A percentile compares a stretch with the other conserved stretches of the same genome.
Conservation (phyloP, 1,139 yeast genomes). For the Candida sanyaensis region DNA sequence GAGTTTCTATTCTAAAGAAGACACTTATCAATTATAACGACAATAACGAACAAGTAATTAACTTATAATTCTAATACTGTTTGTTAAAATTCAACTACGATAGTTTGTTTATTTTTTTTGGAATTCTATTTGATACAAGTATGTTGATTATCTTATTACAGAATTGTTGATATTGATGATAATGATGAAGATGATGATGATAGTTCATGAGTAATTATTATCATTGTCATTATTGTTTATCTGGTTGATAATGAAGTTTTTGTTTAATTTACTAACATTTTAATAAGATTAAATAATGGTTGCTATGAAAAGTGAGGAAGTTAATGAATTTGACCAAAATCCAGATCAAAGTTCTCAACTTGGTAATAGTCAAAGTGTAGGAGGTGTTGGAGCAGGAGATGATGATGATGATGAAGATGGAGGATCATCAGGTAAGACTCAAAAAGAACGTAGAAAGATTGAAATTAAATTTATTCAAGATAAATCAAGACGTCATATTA, state of each 20-base stretch:
- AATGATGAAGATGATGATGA: too few species aligned
- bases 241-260: not conserved
- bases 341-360: slow-evolving; percentile 10
- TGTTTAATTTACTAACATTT: not conserved
- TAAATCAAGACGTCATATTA: slow-evolving; percentile 95
- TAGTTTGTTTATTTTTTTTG: too few species aligned
- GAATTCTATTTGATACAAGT: too few species aligned
- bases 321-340: slow-evolving; percentile 28
- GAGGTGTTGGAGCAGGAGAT: slow-evolving; percentile 25
- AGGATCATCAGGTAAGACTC: slow-evolving; percentile 53
- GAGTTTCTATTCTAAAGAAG: too few species aligned
- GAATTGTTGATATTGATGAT: too few species aligned
- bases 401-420: slow-evolving; percentile 76
- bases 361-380: slow-evolving; percentile 5
- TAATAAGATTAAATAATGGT: not conserved
- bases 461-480: slow-evolving; percentile 97
- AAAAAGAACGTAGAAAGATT: slow-evolving; percentile 90
- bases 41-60: not conserved
- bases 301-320: slow-evolving; percentile 36
- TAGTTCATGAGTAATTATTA: too few species aligned
- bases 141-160: too few species aligned
- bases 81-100: too few species aligned
- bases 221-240: not conserved
- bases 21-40: not conserved
- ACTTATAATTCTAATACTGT: too few species aligned